Percentiles rank a stretch among this genome's conserved stretches.
phyloP scores from a whole-genome alignment of 257 asterid genomes.

The Euphrasia confusa region DNA sequence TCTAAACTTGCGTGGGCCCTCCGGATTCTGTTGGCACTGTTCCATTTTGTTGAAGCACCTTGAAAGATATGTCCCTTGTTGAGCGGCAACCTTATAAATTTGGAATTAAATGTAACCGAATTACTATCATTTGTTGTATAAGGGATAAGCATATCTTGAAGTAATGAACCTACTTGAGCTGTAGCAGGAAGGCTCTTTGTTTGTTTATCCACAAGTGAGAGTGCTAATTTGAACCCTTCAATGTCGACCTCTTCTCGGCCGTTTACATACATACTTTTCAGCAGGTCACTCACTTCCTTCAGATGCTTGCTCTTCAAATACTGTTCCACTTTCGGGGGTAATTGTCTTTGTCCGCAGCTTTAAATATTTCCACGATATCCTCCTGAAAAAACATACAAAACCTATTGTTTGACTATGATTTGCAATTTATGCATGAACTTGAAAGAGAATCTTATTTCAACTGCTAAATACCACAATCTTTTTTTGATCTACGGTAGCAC shows the following conservation, averaged over 20 bases:
- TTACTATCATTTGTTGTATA: not conserved
- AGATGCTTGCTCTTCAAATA: constrained; percentile 58
- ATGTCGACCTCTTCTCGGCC: constrained; percentile 49
- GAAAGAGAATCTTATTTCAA: no score
- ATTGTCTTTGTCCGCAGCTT: constrained; percentile 61
- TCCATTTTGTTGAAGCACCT: constrained; percentile 55
- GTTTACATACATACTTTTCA: constrained; percentile 48
- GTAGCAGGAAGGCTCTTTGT: constrained; percentile 76
- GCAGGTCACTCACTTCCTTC: constrained; percentile 37
- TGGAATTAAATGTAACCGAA: not conserved
- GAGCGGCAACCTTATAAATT: constrained; percentile 66
- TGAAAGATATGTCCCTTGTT: constrained; percentile 74
- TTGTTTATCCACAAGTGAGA: constrained; percentile 57
- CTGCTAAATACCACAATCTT: constrained; percentile 42
- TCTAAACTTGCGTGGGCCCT: constrained; percentile 75
- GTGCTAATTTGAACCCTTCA: constrained; percentile 61
- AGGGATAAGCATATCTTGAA: no score
- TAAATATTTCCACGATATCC: constrained; percentile 56
- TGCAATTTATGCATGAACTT: no score
- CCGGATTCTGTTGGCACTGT: constrained; percentile 41
- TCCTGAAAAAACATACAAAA: constrained; percentile 41
- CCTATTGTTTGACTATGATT: not conserved
- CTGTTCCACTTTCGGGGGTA: constrained; percentile 68
- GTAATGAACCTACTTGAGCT: constrained; percentile 51
- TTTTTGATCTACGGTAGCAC: constrained; percentile 69